Conservation (phyloP, 352 stramenopile genomes). For the Globisporangium polare region DNA sequence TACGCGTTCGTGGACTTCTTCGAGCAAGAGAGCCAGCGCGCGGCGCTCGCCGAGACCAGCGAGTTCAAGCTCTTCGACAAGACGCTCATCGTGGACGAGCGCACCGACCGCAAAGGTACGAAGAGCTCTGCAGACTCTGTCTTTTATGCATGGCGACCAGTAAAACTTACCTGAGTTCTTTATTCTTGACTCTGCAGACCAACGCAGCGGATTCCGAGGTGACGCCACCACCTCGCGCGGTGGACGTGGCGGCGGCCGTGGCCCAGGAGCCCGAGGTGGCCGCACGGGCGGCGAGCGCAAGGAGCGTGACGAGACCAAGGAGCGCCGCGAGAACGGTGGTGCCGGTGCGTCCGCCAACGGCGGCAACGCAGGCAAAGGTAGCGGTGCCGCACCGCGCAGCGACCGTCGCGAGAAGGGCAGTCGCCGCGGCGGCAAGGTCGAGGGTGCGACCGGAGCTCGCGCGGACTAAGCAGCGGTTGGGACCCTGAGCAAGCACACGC, state of each 20-base stretch:
- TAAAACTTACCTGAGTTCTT: conserved; percentile 14
- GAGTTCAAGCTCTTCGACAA: conserved; percentile 77
- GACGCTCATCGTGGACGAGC: conserved; percentile 70
- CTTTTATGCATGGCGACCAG: not conserved
- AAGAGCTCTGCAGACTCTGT: not conserved
- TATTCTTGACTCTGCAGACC: conserved; percentile 11
- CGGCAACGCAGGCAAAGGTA: conserved; percentile 22
- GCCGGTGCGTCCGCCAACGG: conserved; percentile 31
- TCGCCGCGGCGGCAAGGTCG: conserved; percentile 64
- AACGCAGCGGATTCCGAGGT: conserved; percentile 50
- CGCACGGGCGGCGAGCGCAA: conserved; percentile 55
- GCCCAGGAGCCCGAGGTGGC: conserved; percentile 42
- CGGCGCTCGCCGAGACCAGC: conserved; percentile 54
- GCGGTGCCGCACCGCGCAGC: conserved; percentile 18
- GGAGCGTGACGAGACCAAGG: conserved; percentile 60
- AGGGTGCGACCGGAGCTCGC: conserved; percentile 32
- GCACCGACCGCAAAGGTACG: conserved; percentile 67
- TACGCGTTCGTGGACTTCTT: conserved; percentile 86
- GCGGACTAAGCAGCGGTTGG: conserved; percentile 35
- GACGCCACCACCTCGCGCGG: conserved; percentile 30
- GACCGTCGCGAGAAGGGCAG: conserved; percentile 61
- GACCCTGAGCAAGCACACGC: not conserved
- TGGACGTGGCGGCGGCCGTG: conserved; percentile 44
- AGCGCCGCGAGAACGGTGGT: conserved; percentile 20
- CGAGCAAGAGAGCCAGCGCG: conserved; percentile 74